Evolutionary conservation across 257 asterid species (phyloP), one percentile per base, ranked within the genome.

Genomic region (Scutellaria barbata): DNA sequence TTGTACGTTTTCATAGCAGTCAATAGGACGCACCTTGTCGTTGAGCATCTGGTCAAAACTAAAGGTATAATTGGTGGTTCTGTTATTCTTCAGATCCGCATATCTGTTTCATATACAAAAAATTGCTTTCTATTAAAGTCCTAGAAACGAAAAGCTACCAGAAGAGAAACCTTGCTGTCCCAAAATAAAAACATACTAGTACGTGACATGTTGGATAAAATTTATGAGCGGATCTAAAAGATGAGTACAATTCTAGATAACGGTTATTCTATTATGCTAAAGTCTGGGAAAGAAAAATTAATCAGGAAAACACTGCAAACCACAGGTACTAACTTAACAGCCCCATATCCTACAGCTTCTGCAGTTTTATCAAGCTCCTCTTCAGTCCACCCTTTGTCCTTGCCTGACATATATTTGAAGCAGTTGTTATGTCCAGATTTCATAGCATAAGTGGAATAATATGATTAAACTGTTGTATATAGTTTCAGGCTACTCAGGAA

Each of bases 341-440:
- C 99, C 33, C 99, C 97, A 78, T 95, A 95, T 83, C 99, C 99
- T 63, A 95, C 82, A 17, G 98, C 99, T 81, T 95, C 99, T 37
- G 99, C 96, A 82, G 92, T 92, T 79, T 82, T 63, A 52, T 95
- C 96, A 14, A 95, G 95, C 88, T 92, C 99, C 81, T 89, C 97
- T 17, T 67, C 86, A 8, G 98, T 86, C 96, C 95, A 92, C 17
- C 85, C 88, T 55, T 71, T 73, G 63, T 73, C 89, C 81, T 88
- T 92, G 65, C 97, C 99, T 95, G 86, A 66, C 59, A 79, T 57
- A 77, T 66, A 73, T 67, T 70, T 25, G 17, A 76, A 61, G 37
- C 52, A 39, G 53, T 53, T 30, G 20, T 63, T 69, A 64, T 60
- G 60, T 68, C 68, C 61, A 54, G 33, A 64, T 64, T 69, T 69